Evolutionary conservation across 192 early-diverging fungal genomes (phyloP), one percentile per base, ranked within the genome.

Genomic region (Podila epicladia): DNA sequence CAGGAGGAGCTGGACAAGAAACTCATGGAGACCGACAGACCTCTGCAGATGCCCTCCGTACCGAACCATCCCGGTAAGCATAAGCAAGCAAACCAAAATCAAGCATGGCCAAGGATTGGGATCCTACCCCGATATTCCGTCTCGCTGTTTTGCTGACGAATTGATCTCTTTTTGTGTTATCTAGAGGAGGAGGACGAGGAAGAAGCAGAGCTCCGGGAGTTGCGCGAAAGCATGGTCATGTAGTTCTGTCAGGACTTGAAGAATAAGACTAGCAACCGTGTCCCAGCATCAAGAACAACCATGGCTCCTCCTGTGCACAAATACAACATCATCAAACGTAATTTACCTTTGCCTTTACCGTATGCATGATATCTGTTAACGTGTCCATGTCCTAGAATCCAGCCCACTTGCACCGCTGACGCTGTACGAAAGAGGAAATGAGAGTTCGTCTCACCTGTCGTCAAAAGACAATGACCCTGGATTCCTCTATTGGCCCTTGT

Each of bases 1-100:
- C 96, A 99, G 89, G 94, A 96, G 84, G 93, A 95, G 67, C 80
- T 98, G 62, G 95, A 98, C 83, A 88, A 86, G 41, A 88, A 94
- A 85, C 88, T 99, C 68, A 82, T 97, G 65, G 89, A 90, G 45
- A 92, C 93, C 0, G 92, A 91, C 49, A 58, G 80, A 29, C 87
- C 91, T 48, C 85, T 93, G 58, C 79, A 91, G 59, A 77, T 89
- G 20, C 87, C 94, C 15, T 88, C 84, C 69, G 90, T 89, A 69
- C 90, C 90, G 50, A 82, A 74, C 57, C 72, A 82, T 53, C 93
- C 93, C 73, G 91, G 95, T 94, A 89, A 68, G 64, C 37, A 60
- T 22, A 4, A 26, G 15, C 13, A 24, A 15, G 11, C 15, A 61
- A 51, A 51, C 22, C 1, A 6, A 11, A 41, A 37, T 37, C 35